Conservation (phyloP, 1,284 basidiomycete genomes). For the Apiotrichum akiyoshidainum region DNA sequence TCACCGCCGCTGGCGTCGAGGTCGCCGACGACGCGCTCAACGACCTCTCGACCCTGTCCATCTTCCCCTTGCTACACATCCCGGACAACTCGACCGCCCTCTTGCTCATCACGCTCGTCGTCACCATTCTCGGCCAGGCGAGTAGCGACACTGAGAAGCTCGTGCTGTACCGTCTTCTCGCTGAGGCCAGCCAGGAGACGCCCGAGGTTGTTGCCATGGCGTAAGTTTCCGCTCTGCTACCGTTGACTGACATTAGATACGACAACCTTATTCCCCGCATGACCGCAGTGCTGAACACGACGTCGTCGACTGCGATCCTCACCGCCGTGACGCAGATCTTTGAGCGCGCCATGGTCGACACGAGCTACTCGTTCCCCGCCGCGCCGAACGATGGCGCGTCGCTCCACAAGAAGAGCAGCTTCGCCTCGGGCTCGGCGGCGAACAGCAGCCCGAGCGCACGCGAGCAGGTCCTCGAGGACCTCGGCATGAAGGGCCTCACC, state of each 20-base stretch:
- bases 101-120: conserved; percentile 69
- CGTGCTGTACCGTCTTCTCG: conserved; percentile 71
- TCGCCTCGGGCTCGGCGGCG: background rate
- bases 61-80: conserved; percentile 51
- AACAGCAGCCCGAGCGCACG: conserved; percentile 14
- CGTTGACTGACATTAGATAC: conserved; percentile 53
- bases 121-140: conserved; percentile 69
- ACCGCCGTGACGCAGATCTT: conserved; percentile 70
- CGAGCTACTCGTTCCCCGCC: conserved; percentile 36
- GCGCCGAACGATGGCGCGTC: conserved; percentile 14
- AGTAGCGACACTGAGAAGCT: conserved; percentile 77
- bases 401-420: conserved; percentile 23
- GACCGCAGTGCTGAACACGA: conserved; percentile 69
- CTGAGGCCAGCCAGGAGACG: conserved; percentile 67
- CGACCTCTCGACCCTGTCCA: conserved; percentile 54
- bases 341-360: conserved; percentile 42
- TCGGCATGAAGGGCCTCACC: conserved; percentile 44
- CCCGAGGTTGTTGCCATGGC: conserved; percentile 71
- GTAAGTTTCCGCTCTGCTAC: conserved; percentile 54
- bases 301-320: conserved; percentile 69
- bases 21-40: conserved; percentile 54
- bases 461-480: conserved; percentile 43
- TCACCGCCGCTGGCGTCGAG: conserved; percentile 61
- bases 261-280: conserved; percentile 74
- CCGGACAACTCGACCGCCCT: conserved; percentile 66